Evolutionary conservation across 164 flowering plant species (phyloP).

Genomic region (Umbilicus rupestris): DNA sequence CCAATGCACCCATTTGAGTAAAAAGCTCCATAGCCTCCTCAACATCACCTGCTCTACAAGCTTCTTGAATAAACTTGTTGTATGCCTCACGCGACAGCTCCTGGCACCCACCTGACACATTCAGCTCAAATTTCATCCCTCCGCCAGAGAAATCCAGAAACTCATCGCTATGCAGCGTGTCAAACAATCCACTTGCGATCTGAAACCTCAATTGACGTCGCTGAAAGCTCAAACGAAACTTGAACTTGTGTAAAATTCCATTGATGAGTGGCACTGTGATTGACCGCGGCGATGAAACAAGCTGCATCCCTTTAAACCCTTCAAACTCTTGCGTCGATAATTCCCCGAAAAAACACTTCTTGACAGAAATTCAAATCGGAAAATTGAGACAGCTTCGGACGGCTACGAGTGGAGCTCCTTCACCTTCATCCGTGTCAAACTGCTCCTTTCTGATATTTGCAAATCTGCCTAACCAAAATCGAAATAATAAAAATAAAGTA

Average conservation of each 20-base stretch:
- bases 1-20: constrained; percentile 52
- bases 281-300: background rate
- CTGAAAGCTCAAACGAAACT: background rate
- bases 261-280: background rate
- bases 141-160: background rate
- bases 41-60: constrained; percentile 36
- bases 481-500: too few relatives aligned
- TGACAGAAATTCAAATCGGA: too few relatives aligned
- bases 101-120: constrained; percentile 12
- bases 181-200: background rate
- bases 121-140: background rate
- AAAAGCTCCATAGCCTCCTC: constrained; percentile 45
- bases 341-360: too few relatives aligned
- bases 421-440: too few relatives aligned
- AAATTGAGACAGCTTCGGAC: too few relatives aligned
- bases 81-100: constrained; percentile 31
- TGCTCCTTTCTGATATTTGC: too few relatives aligned
- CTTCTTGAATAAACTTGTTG: constrained; percentile 29
- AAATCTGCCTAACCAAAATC: too few relatives aligned
- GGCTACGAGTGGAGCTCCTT: too few relatives aligned
- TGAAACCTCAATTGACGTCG: background rate
- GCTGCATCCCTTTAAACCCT: background rate
- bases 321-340: too few relatives aligned
- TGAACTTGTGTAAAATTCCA: background rate
- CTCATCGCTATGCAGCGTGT: background rate